Conservation (phyloP, 2,329 filamentous ascomycete genomes). For the Penicillium digitatum region DNA sequence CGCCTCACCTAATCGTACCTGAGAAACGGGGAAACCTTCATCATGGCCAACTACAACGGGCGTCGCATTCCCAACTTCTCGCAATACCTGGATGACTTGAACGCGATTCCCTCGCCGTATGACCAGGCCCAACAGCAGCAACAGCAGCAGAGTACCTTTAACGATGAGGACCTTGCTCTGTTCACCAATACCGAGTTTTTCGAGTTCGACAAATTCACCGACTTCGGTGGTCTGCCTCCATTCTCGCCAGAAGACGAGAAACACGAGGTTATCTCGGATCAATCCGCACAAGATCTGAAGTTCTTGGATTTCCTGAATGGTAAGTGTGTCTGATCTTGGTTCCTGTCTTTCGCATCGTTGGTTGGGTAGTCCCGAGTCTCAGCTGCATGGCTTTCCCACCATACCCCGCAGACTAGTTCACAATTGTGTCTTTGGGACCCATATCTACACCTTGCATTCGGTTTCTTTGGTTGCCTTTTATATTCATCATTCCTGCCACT, state of each 20-base stretch:
- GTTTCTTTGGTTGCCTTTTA: conserved; percentile 5
- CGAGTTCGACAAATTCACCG: conserved; percentile 60
- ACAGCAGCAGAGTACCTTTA: conserved; percentile 59
- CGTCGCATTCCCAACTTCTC: conserved; percentile 82
- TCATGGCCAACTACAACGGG: conserved; percentile 70
- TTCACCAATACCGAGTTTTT: conserved; percentile 82
- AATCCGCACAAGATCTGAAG: conserved; percentile 34
- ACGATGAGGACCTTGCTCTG: conserved; percentile 68
- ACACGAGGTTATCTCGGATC: conserved; percentile 21
- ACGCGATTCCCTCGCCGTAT: conserved; percentile 63
- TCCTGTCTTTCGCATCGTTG: conserved; percentile 12
- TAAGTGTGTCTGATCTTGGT: conserved; percentile 27
- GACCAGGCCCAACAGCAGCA: conserved; percentile 57
- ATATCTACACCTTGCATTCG: conserved; percentile 7
- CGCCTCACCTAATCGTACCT: neutral
- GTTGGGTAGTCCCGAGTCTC: conserved; percentile 10
- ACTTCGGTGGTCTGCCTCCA: conserved; percentile 30
- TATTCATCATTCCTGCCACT: conserved; percentile 5
- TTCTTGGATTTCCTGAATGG: conserved; percentile 43
- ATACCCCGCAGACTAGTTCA: conserved; percentile 1
- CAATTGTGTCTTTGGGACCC: conserved; percentile 1
- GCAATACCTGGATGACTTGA: conserved; percentile 82
- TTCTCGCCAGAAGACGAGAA: conserved; percentile 33
- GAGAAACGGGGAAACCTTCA: conserved; percentile 3
- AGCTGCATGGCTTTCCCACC: conserved; percentile 11